A percentile compares a stretch with the other conserved stretches of the same genome.
Conservation (phyloP, 2,329 filamentous ascomycete genomes). For the Botrytis cinerea region DNA sequence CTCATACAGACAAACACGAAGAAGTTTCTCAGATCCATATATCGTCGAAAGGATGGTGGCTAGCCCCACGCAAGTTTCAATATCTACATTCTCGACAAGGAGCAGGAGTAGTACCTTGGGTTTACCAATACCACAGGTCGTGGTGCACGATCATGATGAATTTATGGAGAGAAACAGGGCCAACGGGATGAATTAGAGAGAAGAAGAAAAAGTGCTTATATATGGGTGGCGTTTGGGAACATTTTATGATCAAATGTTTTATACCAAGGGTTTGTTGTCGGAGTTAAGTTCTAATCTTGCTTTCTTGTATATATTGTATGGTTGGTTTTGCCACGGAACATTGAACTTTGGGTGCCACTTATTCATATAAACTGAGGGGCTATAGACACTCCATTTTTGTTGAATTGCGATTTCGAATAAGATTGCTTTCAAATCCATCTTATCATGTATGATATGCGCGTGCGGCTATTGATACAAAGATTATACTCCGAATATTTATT, state of each 20-base stretch:
- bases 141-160: constrained; percentile 33
- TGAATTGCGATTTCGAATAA: neutral
- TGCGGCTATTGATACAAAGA: too few relatives aligned
- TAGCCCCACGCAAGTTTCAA: neutral
- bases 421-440: neutral
- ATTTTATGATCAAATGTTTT: neutral
- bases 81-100: neutral
- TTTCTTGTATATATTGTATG: neutral
- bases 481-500: neutral
- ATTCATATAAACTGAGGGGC: neutral
- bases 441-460: neutral
- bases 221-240: constrained; percentile 4
- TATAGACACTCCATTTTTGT: neutral
- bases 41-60: neutral
- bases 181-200: neutral
- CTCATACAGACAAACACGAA: constrained; percentile 25
- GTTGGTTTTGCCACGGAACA: neutral
- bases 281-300: neutral
- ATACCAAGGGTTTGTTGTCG: neutral
- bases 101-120: constrained; percentile 20
- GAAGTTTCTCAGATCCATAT: constrained; percentile 18
- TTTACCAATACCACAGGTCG: constrained; percentile 27
- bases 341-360: neutral
- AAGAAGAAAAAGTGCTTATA: neutral
- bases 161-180: constrained; percentile 28